Evolutionary conservation across 306 rosid species (phyloP).

Genomic region (Medicago truncatula): DNA sequence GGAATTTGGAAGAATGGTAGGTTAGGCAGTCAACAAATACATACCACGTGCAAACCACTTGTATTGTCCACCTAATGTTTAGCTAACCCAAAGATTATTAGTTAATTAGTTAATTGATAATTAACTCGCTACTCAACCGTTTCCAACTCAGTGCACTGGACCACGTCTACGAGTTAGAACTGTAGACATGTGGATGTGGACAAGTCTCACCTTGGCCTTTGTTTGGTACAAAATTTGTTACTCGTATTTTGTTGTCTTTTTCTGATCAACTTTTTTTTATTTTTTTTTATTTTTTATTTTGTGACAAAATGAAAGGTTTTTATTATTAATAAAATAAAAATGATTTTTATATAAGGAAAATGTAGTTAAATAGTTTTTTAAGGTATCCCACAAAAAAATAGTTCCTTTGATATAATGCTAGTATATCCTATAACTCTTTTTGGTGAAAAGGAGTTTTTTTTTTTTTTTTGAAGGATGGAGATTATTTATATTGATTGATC

Average conservation of each 20-base stretch:
- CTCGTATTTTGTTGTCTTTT: background rate
- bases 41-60: slow-evolving; percentile 40
- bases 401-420: background rate
- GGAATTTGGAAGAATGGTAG: background rate
- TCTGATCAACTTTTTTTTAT: no score
- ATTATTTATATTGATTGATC: background rate
- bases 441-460: background rate
- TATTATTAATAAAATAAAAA: no score
- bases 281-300: no score
- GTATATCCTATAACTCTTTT: no score
- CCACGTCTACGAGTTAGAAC: background rate
- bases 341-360: no score
- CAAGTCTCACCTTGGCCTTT: background rate
- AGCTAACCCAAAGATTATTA: background rate
- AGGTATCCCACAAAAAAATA: no score
- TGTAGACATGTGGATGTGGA: background rate
- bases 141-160: background rate
- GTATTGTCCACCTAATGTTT: background rate
- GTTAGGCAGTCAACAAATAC: slow-evolving; percentile 28
- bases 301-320: no score
- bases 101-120: background rate
- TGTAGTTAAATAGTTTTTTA: no score
- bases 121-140: background rate
- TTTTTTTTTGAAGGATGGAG: no score
- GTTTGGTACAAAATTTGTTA: background rate